phyloP scores from a whole-genome alignment of 169 alveolate species.

The Babesia caballi region DNA sequence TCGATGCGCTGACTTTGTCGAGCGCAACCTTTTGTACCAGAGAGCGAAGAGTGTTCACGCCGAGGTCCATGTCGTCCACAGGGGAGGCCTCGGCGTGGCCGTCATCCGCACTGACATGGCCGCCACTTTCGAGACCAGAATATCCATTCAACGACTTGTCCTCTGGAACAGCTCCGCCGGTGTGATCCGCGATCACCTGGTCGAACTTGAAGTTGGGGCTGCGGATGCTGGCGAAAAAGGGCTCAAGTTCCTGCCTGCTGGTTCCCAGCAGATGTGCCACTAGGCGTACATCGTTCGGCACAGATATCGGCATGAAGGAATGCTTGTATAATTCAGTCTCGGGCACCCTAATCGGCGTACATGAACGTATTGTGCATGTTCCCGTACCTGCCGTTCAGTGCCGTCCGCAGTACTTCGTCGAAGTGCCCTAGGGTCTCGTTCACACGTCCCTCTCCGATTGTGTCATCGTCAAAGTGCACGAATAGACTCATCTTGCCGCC shows the following conservation, averaged over 20 bases:
- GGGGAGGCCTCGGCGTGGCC: no score
- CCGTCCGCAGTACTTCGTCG: background rate
- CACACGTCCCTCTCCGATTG: background rate
- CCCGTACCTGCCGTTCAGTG: conserved; percentile 21
- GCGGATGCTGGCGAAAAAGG: background rate
- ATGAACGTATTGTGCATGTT: background rate
- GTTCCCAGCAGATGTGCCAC: conserved; percentile 41
- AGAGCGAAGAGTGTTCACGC: background rate
- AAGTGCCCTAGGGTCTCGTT: background rate
- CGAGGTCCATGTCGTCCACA: background rate
- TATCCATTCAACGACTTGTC: no score
- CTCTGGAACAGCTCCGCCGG: no score
- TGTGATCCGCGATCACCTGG: no score
- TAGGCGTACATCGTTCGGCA: conserved; percentile 11
- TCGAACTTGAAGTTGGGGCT: background rate
- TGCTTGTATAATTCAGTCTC: background rate
- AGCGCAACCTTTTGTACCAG: background rate
- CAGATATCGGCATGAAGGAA: background rate
- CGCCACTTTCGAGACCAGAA: no score
- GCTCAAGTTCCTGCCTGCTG: background rate
- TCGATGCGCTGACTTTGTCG: background rate
- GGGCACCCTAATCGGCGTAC: background rate
- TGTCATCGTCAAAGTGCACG: conserved; percentile 10
- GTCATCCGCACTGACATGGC: no score
- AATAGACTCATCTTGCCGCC: conserved; percentile 7